These are phyloP conservation scores for Aspergillus ustus DNA, from an alignment of 2,329 filamentous ascomycete species.

Conservation along the genomic window DNA sequence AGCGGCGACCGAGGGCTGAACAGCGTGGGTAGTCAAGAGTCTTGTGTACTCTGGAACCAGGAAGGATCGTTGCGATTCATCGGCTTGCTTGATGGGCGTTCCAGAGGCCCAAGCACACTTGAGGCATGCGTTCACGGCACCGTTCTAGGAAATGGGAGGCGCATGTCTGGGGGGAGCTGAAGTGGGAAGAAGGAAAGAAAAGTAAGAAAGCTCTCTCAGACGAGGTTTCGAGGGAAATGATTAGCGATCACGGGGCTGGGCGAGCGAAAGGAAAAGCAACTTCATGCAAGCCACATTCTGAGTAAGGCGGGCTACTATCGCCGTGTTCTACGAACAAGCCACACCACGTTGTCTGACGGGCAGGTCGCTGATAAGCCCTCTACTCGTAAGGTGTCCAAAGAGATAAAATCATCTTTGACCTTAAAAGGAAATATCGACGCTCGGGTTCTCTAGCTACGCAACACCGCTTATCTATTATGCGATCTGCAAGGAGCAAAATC, in stretches of 20 bases:
- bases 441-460: background rate
- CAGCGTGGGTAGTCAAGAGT: background rate
- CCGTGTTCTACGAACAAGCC: slow-evolving; percentile 24
- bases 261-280: slow-evolving; percentile 16
- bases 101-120: background rate
- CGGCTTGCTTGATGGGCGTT: background rate
- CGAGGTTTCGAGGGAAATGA: background rate
- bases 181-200: slow-evolving; percentile 9
- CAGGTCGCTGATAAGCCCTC: background rate
- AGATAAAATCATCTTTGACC: background rate
- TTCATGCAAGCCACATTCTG: slow-evolving; percentile 20
- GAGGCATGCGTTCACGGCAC: background rate
- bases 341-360: slow-evolving; percentile 20
- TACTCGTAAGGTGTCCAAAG: slow-evolving; percentile 13
- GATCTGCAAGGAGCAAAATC: background rate
- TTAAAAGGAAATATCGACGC: background rate
- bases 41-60: background rate
- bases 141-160: background rate
- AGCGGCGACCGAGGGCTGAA: background rate
- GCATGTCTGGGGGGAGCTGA: background rate
- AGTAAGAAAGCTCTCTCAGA: background rate
- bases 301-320: slow-evolving; percentile 6
- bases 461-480: background rate
- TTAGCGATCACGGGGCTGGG: slow-evolving; percentile 20
- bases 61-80: background rate